Conservation (phyloP, 495 filamentous ascomycete species). For the Trichoderma gamsii region DNA sequence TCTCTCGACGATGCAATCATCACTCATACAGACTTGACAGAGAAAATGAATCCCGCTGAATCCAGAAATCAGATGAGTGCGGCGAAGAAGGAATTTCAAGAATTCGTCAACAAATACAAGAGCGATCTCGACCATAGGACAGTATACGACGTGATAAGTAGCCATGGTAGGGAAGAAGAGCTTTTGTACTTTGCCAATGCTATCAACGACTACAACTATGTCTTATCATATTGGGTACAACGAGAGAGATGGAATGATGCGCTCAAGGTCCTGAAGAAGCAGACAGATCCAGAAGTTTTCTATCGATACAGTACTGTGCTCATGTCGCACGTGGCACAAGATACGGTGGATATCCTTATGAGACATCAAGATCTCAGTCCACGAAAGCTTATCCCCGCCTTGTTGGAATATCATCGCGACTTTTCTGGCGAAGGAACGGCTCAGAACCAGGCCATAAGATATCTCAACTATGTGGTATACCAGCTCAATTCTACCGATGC, state of each 20-base stretch:
- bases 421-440: conserved; percentile 50
- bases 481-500: conserved; percentile 74
- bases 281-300: conserved; percentile 86
- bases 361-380: conserved; percentile 83
- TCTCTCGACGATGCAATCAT: conserved; percentile 89
- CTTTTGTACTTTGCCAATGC: conserved; percentile 83
- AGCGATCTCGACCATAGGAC: conserved; percentile 83
- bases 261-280: conserved; percentile 78
- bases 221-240: conserved; percentile 95
- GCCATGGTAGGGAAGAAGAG: conserved; percentile 89
- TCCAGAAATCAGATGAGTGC: conserved; percentile 63
- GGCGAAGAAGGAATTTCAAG: conserved; percentile 73
- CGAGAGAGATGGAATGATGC: conserved; percentile 91
- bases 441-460: conserved; percentile 90
- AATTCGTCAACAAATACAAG: conserved; percentile 79
- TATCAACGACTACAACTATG: conserved; percentile 87
- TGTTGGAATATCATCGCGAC: conserved; percentile 85
- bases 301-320: conserved; percentile 95
- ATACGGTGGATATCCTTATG: conserved; percentile 89
- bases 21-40: conserved; percentile 77
- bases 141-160: conserved; percentile 90
- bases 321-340: conserved; percentile 78
- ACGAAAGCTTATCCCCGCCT: conserved; percentile 80
- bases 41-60: conserved; percentile 60
- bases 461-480: conserved; percentile 88